These are phyloP conservation scores for Vitis labrusca DNA, from an alignment of 164 flowering plant species.

Conservation along the genomic window DNA sequence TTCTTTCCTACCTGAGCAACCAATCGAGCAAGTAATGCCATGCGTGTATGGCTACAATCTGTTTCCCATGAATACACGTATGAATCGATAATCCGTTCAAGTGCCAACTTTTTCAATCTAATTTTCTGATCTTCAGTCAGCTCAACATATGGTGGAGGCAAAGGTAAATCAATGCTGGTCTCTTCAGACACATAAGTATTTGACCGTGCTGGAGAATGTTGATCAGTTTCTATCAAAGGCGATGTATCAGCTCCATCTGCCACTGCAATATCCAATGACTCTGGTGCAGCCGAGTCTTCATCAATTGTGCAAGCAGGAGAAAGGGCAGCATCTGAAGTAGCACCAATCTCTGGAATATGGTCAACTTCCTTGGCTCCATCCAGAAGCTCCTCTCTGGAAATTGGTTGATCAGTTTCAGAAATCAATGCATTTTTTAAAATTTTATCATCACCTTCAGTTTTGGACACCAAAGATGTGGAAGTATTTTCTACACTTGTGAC, in stretches of 20 bases:
- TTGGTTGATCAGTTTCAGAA: slow-evolving; percentile 29
- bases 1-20: slow-evolving; percentile 64
- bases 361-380: slow-evolving; percentile 32
- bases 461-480: slow-evolving; percentile 22
- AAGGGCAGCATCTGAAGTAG: slow-evolving; percentile 33
- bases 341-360: slow-evolving; percentile 24
- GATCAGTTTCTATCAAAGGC: slow-evolving; percentile 43
- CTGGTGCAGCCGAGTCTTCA: slow-evolving; percentile 27
- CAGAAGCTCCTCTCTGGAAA: slow-evolving; percentile 31
- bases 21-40: slow-evolving; percentile 83
- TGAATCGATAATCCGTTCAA: slow-evolving; percentile 62
- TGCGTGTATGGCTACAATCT: slow-evolving; percentile 49
- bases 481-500: slow-evolving; percentile 29
- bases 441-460: slow-evolving; percentile 33
- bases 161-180: slow-evolving; percentile 53
- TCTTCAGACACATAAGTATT: slow-evolving; percentile 53
- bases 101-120: slow-evolving; percentile 42
- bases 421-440: slow-evolving; percentile 26
- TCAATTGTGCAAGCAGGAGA: slow-evolving; percentile 37
- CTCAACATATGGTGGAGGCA: slow-evolving; percentile 60
- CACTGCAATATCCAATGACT: slow-evolving; percentile 22
- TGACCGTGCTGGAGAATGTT: slow-evolving; percentile 44
- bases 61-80: slow-evolving; percentile 35
- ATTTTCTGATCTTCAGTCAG: slow-evolving; percentile 55
- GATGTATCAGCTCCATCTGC: slow-evolving; percentile 36